Evolutionary conservation across 2,329 filamentous ascomycete species (phyloP), one percentile per base, ranked within the genome.

Genomic region (Microthyrium microscopicum): DNA sequence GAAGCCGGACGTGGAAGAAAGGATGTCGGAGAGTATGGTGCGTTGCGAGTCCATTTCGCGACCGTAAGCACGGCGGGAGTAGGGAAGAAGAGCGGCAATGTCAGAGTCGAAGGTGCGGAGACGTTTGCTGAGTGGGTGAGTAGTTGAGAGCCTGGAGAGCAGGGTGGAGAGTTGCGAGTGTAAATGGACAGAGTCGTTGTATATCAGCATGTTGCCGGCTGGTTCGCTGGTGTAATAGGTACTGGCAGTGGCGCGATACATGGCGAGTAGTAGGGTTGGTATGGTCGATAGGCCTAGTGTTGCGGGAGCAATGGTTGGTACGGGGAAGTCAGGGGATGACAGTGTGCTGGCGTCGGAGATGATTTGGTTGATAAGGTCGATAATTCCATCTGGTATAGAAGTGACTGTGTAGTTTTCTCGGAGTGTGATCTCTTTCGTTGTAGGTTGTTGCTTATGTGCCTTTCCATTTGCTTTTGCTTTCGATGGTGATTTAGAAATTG

Each of bases 331-430:
- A 41, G 68, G 54, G 26, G 62, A 48, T 17, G 70, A 70, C 29
- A 87, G 56, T 1, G 60, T 62, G 7, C 69, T 46, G 26, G 62
- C 54, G 37, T 63, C 54, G 28, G 49, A 40, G 39, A 66, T 47
- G 5, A 60, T 51, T 30, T 58, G 40, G 69, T 62, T 58, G 33
- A 87, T 71, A 19, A 81, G 64, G 13, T 70, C 63, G 15, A 85
- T 62, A 9, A 95, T 73, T 4, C 75, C 70, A 39, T 83, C 76
- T 1, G 89, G 87, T 51, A 94, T 77, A 3, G 79, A 78, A 0
- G 87, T 94, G 33, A 93, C 79, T 38, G 75, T 80, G 52, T 93
- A 98, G 2, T 69, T 79, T 55, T 98, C 89, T 40, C 68, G 78
- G 28, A 95, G 57, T 0, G 80, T 78, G 38, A 95, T 58, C 48